A percentile compares a stretch with the other conserved stretches of the same genome.
phyloP scores from a whole-genome alignment of 169 alveolate species.

The Babesia bovis region DNA sequence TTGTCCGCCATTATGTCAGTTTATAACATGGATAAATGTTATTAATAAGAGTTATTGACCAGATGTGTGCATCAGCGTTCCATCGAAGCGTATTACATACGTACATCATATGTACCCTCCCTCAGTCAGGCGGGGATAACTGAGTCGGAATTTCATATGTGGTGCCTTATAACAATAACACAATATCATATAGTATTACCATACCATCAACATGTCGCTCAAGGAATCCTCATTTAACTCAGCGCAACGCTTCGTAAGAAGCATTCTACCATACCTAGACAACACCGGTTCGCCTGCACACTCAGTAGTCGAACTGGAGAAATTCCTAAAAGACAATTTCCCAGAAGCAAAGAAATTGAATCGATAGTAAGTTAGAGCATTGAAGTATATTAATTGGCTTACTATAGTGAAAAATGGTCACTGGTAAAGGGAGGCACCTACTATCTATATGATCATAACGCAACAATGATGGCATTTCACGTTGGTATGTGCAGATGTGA shows the following conservation, averaged over 20 bases:
- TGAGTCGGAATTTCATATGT: neutral
- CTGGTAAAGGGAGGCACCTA: conserved; percentile 49
- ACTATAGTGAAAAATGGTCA: conserved; percentile 41
- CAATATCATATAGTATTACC: neutral
- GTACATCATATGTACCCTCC: too few relatives aligned
- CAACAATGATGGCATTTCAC: conserved; percentile 65
- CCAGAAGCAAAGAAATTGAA: conserved; percentile 29
- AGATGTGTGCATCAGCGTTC: too few relatives aligned
- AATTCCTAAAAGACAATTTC: conserved; percentile 37
- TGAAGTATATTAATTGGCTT: neutral
- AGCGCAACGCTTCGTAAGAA: conserved; percentile 38
- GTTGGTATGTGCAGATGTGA: conserved; percentile 28
- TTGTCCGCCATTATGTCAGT: conserved; percentile 4
- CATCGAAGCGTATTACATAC: too few relatives aligned
- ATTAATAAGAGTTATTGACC: too few relatives aligned
- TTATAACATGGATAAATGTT: too few relatives aligned
- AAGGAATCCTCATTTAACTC: conserved; percentile 17
- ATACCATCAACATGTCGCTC: conserved; percentile 17
- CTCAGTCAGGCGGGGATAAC: too few relatives aligned
- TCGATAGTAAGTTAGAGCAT: neutral
- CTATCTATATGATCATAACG: conserved; percentile 50
- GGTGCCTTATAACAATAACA: neutral
- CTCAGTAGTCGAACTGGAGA: conserved; percentile 50
- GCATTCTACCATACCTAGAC: conserved; percentile 49
- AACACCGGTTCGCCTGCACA: conserved; percentile 65